A percentile compares a stretch with the other conserved stretches of the same genome.
These are phyloP conservation scores for Tolypocladium ovalisporum DNA, from an alignment of 2,329 filamentous ascomycete species.

Conservation along the genomic window DNA sequence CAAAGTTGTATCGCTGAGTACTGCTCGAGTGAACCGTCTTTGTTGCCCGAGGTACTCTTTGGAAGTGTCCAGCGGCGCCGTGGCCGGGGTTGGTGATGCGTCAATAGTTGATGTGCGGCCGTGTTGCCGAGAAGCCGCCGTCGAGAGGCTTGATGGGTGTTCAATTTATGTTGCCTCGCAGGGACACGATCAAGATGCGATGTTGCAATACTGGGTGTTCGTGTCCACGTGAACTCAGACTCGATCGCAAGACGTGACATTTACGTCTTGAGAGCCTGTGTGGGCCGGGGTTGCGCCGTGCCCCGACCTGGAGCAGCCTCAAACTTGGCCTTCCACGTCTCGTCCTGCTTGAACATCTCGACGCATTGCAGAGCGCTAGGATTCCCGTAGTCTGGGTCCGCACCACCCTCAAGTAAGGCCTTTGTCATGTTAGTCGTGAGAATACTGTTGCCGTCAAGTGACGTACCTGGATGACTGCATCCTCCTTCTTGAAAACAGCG, in stretches of 20 bases:
- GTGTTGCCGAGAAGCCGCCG: no score
- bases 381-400: conserved; percentile 40
- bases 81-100: background rate
- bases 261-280: background rate
- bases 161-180: no score
- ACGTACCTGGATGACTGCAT: conserved; percentile 47
- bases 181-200: background rate
- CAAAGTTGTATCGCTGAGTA: no score
- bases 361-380: conserved; percentile 39
- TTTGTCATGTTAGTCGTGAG: conserved; percentile 8
- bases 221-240: background rate
- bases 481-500: conserved; percentile 62
- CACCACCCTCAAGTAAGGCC: conserved; percentile 38
- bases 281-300: conserved; percentile 18
- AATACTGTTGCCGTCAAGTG: background rate
- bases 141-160: no score
- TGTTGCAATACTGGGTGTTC: background rate
- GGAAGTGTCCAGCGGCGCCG: background rate
- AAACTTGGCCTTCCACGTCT: conserved; percentile 38
- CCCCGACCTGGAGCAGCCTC: conserved; percentile 36
- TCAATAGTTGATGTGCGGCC: background rate
- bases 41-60: background rate
- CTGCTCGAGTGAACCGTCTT: no score
- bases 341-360: conserved; percentile 40
- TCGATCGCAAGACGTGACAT: background rate